Evolutionary conservation across 345 rosid genomes (phyloP).

Genomic region (Fremontodendron californicum): DNA sequence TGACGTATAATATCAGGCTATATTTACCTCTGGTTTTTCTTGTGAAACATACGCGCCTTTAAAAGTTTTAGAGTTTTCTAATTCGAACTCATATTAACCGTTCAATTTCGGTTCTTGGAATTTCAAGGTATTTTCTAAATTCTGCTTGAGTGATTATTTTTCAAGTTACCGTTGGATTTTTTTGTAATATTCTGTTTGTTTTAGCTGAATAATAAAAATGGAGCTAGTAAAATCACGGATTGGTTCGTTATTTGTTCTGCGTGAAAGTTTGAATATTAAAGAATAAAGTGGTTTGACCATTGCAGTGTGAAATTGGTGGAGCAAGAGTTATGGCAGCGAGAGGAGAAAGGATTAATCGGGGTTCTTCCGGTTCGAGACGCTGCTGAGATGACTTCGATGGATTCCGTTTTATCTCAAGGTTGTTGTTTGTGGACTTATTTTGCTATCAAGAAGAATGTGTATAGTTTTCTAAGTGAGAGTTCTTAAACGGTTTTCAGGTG

Average conservation of each 20-base stretch:
- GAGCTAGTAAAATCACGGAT: background rate
- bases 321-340: conserved; percentile 99
- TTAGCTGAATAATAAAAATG: background rate
- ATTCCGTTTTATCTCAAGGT: conserved; percentile 58
- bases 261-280: background rate
- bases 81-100: background rate
- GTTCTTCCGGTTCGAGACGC: conserved; percentile 92
- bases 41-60: background rate
- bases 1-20: background rate
- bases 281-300: background rate
- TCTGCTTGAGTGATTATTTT: background rate
- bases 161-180: background rate
- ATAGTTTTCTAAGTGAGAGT: background rate
- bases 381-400: conserved; percentile 49
- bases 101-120: background rate
- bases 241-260: conserved; percentile 15
- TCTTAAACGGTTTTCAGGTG: conserved; percentile 33
- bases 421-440: background rate
- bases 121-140: background rate
- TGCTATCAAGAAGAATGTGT: background rate
- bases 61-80: background rate
- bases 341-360: conserved; percentile 92
- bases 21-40: background rate
- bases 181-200: background rate
- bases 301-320: conserved; percentile 92